These are phyloP conservation scores for Claviceps arundinis DNA, from an alignment of 2,329 filamentous ascomycete genomes.

Conservation along the genomic window DNA sequence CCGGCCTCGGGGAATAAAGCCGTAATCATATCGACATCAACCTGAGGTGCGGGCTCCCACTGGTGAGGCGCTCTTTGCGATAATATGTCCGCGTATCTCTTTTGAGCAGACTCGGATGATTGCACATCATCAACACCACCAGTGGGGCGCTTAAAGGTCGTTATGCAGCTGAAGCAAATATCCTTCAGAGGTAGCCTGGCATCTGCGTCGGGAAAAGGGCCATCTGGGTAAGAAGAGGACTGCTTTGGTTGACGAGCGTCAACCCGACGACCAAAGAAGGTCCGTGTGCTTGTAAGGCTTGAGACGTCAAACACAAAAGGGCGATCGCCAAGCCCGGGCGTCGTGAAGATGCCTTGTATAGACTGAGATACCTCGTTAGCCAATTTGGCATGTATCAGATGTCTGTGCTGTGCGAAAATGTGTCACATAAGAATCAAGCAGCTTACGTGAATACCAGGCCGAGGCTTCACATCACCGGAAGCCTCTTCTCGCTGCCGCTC, in stretches of 20 bases:
- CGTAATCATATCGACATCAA: slow-evolving; percentile 30
- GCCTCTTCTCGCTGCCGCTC: slow-evolving; percentile 10
- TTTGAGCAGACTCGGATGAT: slow-evolving; percentile 24
- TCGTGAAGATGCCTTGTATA: slow-evolving; percentile 42
- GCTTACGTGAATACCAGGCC: slow-evolving; percentile 26
- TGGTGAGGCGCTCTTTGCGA: slow-evolving; percentile 19
- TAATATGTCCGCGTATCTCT: slow-evolving; percentile 29
- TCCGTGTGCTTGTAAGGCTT: slow-evolving; percentile 29
- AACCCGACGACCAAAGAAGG: slow-evolving; percentile 36
- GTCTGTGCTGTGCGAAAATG: no score
- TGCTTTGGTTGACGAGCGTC: slow-evolving; percentile 32
- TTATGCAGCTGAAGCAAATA: slow-evolving; percentile 36
- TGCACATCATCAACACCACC: slow-evolving; percentile 25
- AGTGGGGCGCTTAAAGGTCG: slow-evolving; percentile 36
- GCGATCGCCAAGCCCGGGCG: slow-evolving; percentile 30
- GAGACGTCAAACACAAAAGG: slow-evolving; percentile 40
- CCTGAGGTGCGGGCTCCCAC: slow-evolving; percentile 32
- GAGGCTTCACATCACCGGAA: slow-evolving; percentile 6
- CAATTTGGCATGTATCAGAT: no score
- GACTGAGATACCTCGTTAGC: slow-evolving; percentile 22
- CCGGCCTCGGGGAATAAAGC: slow-evolving; percentile 22
- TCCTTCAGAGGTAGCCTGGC: slow-evolving; percentile 24
- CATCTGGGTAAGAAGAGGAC: slow-evolving; percentile 22
- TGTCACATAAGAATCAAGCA: not conserved
- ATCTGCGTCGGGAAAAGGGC: slow-evolving; percentile 27